Evolutionary conservation across 1,139 yeast genomes (phyloP).

Genomic region (Meyerozyma elateridarum): DNA sequence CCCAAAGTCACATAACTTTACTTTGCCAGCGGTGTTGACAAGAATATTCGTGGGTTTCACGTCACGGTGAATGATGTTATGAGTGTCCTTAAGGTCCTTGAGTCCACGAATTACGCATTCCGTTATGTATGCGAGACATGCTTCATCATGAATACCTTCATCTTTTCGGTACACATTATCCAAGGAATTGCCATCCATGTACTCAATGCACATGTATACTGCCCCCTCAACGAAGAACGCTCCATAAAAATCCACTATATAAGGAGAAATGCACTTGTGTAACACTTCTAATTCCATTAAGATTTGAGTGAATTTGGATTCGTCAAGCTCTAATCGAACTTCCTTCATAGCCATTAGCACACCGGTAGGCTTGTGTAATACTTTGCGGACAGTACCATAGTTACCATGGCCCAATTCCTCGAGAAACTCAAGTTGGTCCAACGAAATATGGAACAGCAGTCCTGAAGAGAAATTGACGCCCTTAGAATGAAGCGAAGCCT

Average conservation of each 20-base stretch:
- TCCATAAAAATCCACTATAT: slow-evolving; percentile 92
- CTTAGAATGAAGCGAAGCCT: slow-evolving; percentile 84
- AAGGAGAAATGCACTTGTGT: slow-evolving; percentile 86
- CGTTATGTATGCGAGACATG: slow-evolving; percentile 71
- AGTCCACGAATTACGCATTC: slow-evolving; percentile 80
- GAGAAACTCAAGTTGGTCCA: slow-evolving; percentile 77
- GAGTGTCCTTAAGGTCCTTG: slow-evolving; percentile 75
- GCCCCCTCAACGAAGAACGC: slow-evolving; percentile 98
- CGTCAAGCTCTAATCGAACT: slow-evolving; percentile 87
- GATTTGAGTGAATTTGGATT: slow-evolving; percentile 85
- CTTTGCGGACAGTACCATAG: slow-evolving; percentile 92
- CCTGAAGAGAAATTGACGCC: slow-evolving; percentile 92
- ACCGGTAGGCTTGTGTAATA: slow-evolving; percentile 89
- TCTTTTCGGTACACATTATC: slow-evolving; percentile 72
- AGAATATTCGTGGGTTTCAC: slow-evolving; percentile 95
- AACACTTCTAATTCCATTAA: slow-evolving; percentile 92
- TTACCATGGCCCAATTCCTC: slow-evolving; percentile 94
- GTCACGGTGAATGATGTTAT: slow-evolving; percentile 93
- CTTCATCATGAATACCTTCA: slow-evolving; percentile 77
- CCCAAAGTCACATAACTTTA: slow-evolving; percentile 94
- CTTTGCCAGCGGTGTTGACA: slow-evolving; percentile 75
- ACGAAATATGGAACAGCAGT: slow-evolving; percentile 76
- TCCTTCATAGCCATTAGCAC: slow-evolving; percentile 97
- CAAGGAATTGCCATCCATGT: slow-evolving; percentile 95
- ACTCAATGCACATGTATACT: slow-evolving; percentile 97